Evolutionary conservation across 1,139 yeast species (phyloP).

Genomic region (Pichia sp.): DNA sequence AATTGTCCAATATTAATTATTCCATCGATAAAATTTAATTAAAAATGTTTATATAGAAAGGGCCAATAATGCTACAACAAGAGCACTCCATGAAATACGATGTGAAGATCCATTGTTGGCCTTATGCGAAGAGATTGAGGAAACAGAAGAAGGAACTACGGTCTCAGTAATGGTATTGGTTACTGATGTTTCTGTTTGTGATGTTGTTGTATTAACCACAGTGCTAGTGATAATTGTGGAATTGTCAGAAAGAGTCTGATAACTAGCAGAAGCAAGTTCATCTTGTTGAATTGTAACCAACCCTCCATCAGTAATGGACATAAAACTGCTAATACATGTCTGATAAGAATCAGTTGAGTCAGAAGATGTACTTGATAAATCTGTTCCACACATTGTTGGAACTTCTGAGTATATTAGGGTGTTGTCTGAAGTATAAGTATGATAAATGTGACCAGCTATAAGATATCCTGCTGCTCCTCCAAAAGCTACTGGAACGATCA

Average conservation of each 20-base stretch:
- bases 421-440: constrained; percentile 7
- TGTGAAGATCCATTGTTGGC: background rate
- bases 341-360: background rate
- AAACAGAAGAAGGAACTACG: background rate
- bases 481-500: constrained; percentile 9
- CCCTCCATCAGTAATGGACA: constrained; percentile 4
- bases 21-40: no score
- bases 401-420: constrained; percentile 8
- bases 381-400: constrained; percentile 5
- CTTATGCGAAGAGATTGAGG: background rate
- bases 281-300: constrained; percentile 2
- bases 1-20: no score
- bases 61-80: background rate
- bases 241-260: constrained; percentile 5
- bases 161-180: no score
- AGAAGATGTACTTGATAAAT: background rate
- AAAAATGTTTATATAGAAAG: no score
- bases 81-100: background rate
- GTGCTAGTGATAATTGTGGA: no score
- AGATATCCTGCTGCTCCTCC: constrained; percentile 7
- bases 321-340: constrained; percentile 1
- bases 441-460: constrained; percentile 4
- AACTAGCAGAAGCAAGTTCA: constrained; percentile 2
- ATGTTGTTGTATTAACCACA: background rate
- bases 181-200: background rate